These are phyloP conservation scores for Debaryomyces nepalensis DNA, from an alignment of 1,139 yeast genomes.

Conservation along the genomic window DNA sequence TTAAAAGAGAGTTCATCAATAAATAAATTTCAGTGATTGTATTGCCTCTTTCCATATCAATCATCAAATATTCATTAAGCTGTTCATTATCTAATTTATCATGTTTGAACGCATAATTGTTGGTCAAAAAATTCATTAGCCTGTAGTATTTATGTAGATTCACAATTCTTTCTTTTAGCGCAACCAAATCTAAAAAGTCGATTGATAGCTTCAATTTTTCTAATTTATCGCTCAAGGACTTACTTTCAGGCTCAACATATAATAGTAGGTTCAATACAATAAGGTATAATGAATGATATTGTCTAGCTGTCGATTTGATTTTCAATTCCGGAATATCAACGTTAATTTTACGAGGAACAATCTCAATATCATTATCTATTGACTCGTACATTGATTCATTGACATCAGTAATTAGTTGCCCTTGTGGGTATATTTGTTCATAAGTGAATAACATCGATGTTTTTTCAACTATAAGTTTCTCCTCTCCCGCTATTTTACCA, in stretches of 20 bases:
- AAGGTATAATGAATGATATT: slow-evolving; percentile 45
- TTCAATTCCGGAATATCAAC: slow-evolving; percentile 49
- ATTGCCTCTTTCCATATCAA: slow-evolving; percentile 34
- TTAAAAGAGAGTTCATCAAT: slow-evolving; percentile 44
- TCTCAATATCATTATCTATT: slow-evolving; percentile 9
- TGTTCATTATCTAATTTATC: slow-evolving; percentile 38
- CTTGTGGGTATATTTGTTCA: slow-evolving; percentile 37
- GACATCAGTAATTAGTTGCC: slow-evolving; percentile 20
- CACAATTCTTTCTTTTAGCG: slow-evolving; percentile 34
- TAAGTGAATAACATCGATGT: slow-evolving; percentile 44
- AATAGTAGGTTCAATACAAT: slow-evolving; percentile 41
- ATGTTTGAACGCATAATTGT: slow-evolving; percentile 45
- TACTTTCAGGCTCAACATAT: slow-evolving; percentile 50
- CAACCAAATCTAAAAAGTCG: slow-evolving; percentile 44
- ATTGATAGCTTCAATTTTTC: slow-evolving; percentile 48
- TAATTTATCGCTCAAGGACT: slow-evolving; percentile 37
- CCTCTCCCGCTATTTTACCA: slow-evolving; percentile 42
- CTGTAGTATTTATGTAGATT: slow-evolving; percentile 34
- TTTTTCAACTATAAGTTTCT: slow-evolving; percentile 42
- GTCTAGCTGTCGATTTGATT: slow-evolving; percentile 47
- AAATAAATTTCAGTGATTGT: slow-evolving; percentile 41
- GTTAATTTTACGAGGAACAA: slow-evolving; percentile 26
- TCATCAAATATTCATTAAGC: slow-evolving; percentile 39
- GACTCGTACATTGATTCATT: slow-evolving; percentile 9
- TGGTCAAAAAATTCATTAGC: slow-evolving; percentile 27